Base-by-base conservation (phyloP, 2,329 filamentous ascomycete species). In the Akanthomyces lecanii region DNA sequence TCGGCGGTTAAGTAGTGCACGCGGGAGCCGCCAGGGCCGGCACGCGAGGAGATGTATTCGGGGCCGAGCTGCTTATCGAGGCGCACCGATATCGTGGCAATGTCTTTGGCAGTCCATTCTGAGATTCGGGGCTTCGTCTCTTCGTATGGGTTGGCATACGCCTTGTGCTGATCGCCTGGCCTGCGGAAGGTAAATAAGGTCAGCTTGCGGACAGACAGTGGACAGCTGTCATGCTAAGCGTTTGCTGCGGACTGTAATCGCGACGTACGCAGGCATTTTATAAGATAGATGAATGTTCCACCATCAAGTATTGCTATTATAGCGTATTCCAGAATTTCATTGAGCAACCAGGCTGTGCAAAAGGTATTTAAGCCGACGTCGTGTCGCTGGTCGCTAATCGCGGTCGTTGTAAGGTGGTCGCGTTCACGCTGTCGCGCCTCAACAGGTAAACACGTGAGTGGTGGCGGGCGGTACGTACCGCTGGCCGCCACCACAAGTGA, bases 1-100 rank as follows among this genome's bases (percentile, higher is more conserved):
- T 98, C 94, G 1, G 92, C 93, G n/a, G 92, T 87, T 58, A 99
- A 82, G 76, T 99, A 99, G 74, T 96, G 92, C 21, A 99, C 90
- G 73, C 90, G 94, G 67, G 89, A 85, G 56, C 93, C 93, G 11
- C 88, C 89, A 14, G 92, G 89, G 2, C 95, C 95, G 16, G 89
- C 82, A 71, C 95, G 85, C 48, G 91, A 86, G 2, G 94, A 98
- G 64, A 99, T 91, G 74, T 96, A 99, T 77, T 99, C 96, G 0
- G 95, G 95, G 0, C 95, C 95, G 12, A 99, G 85, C 73, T 97
- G 93, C 72, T 93, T 96, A 72, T 98, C 91, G 36, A 99, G 85
- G 38, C 91, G 88, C 67, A 86, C 86, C 71, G 97, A 90, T 16
- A 99, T 81, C 0, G 91, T 94, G 25, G 92, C 92, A 64, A 97